Percentiles rank a stretch among this genome's conserved stretches.
Evolutionary conservation across 805 yeast species (phyloP).

Genomic region (Pichia rugopelliculosa): DNA sequence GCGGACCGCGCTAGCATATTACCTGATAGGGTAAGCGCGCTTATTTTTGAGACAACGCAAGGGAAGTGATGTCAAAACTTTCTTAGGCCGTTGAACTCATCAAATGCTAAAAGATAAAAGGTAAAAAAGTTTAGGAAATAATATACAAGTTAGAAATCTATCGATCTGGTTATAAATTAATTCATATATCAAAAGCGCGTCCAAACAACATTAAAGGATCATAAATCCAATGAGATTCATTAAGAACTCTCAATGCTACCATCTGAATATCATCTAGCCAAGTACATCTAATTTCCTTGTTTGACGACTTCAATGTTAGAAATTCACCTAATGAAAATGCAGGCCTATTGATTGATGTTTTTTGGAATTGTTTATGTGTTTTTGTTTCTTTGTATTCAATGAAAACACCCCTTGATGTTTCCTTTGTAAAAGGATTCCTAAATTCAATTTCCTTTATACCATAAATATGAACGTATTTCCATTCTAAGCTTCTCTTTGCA

Average conservation of each 20-base stretch:
- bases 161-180: not conserved
- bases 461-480: slow-evolving; percentile 6
- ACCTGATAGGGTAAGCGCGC: slow-evolving; percentile 13
- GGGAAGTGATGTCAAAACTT: slow-evolving; percentile 1
- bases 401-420: not conserved
- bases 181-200: not conserved
- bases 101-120: too few relatives aligned
- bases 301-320: not conserved
- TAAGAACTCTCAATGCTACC: slow-evolving; percentile 2
- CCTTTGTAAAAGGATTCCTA: not conserved
- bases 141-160: not conserved
- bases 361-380: not conserved
- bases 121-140: too few relatives aligned
- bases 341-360: slow-evolving; percentile 1
- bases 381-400: slow-evolving; percentile 7
- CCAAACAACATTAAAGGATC: not conserved
- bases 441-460: not conserved
- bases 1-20: slow-evolving; percentile 12
- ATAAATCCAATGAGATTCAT: not conserved
- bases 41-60: not conserved
- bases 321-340: slow-evolving; percentile 3
- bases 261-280: slow-evolving; percentile 8
- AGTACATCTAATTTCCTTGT: not conserved
- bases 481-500: not conserved
- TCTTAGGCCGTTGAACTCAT: too few relatives aligned